A percentile compares a stretch with the other conserved stretches of the same genome.
phyloP scores from a whole-genome alignment of 257 asterid genomes.

The Schizonepeta tenuifolia region DNA sequence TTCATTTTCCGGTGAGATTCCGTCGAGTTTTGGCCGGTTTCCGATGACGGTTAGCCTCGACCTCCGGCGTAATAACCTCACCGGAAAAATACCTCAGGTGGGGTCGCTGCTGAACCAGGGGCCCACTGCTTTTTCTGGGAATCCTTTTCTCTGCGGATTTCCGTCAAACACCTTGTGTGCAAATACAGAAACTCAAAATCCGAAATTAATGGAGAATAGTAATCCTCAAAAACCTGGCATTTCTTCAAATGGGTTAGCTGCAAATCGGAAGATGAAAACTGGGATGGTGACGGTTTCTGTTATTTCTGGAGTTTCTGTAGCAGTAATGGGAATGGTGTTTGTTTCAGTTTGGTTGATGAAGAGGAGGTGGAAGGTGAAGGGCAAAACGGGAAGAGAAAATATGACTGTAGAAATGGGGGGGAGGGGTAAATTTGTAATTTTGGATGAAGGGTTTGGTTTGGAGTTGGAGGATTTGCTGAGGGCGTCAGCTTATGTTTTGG shows the following conservation, averaged over 20 bases:
- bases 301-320: slow-evolving; percentile 52
- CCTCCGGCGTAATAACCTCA: slow-evolving; percentile 68
- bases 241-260: slow-evolving; percentile 36
- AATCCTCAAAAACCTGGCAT: slow-evolving; percentile 55
- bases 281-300: slow-evolving; percentile 55
- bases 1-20: slow-evolving; percentile 74
- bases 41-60: slow-evolving; percentile 84
- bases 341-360: slow-evolving; percentile 59
- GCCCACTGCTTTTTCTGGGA: slow-evolving; percentile 92
- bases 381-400: slow-evolving; percentile 51
- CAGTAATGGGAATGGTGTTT: slow-evolving; percentile 57
- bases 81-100: slow-evolving; percentile 82
- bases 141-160: slow-evolving; percentile 85
- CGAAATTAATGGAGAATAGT: too few species aligned
- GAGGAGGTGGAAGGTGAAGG: slow-evolving; percentile 56
- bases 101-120: slow-evolving; percentile 93
- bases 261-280: slow-evolving; percentile 41
- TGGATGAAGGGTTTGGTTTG: slow-evolving; percentile 75
- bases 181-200: slow-evolving; percentile 63
- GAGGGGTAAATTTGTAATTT: slow-evolving; percentile 68
- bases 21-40: slow-evolving; percentile 73
- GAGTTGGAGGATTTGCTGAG: slow-evolving; percentile 92
- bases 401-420: slow-evolving; percentile 43
- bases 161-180: slow-evolving; percentile 63
- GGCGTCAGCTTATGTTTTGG: slow-evolving; percentile 96